Evolutionary conservation across 805 yeast genomes (phyloP).

Genomic region (Candida gorgasii): DNA sequence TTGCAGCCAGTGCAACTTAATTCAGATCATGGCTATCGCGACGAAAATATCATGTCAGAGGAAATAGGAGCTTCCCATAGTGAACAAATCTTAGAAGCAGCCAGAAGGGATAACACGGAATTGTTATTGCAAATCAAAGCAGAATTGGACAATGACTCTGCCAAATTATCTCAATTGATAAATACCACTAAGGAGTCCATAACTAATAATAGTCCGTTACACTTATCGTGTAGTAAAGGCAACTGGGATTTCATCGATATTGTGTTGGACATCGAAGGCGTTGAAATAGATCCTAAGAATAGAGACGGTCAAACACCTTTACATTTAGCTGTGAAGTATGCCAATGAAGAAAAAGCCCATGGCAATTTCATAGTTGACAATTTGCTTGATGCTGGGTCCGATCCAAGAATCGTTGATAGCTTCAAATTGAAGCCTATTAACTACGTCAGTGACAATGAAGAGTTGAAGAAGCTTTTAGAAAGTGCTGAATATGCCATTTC

Average conservation of each 20-base stretch:
- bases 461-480: conserved; percentile 64
- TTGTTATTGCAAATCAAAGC: conserved; percentile 59
- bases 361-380: conserved; percentile 77
- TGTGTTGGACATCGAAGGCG: conserved; percentile 83
- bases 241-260: conserved; percentile 83
- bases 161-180: conserved; percentile 48
- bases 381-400: conserved; percentile 88
- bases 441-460: conserved; percentile 56
- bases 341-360: conserved; percentile 79
- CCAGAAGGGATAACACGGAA: conserved; percentile 85
- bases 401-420: conserved; percentile 51
- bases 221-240: conserved; percentile 79
- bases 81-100: conserved; percentile 80
- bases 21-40: no score
- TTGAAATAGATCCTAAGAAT: conserved; percentile 82
- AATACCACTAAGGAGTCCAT: conserved; percentile 69
- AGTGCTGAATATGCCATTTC: conserved; percentile 78
- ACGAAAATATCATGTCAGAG: conserved; percentile 6
- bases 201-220: conserved; percentile 78
- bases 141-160: conserved; percentile 41
- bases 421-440: conserved; percentile 76
- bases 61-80: conserved; percentile 60
- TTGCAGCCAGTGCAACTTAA: no score
- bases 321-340: conserved; percentile 79
- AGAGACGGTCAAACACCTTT: conserved; percentile 86